A percentile compares a stretch with the other conserved stretches of the same genome.
phyloP scores from a whole-genome alignment of 805 yeast genomes.

The Barnettozyma californica region DNA sequence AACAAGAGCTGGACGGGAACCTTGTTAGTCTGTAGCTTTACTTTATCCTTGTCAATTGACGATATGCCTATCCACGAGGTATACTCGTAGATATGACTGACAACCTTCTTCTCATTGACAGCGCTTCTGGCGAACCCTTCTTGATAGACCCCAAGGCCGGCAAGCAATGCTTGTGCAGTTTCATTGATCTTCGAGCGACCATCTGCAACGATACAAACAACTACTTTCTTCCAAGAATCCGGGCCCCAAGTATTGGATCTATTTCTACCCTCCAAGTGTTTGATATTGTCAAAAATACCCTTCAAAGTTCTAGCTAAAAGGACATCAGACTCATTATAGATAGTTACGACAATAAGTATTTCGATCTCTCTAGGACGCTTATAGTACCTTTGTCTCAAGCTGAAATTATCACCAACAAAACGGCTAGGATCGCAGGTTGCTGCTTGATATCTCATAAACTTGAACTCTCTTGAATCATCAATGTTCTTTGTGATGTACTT shows the following conservation, averaged over 20 bases:
- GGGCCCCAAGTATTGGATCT: conserved; percentile 85
- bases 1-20: conserved; percentile 86
- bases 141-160: conserved; percentile 87
- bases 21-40: conserved; percentile 62
- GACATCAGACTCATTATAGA: conserved; percentile 86
- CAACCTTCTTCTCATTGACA: conserved; percentile 76
- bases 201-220: conserved; percentile 84
- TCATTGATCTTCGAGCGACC: conserved; percentile 84
- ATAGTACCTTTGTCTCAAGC: conserved; percentile 79
- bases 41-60: conserved; percentile 52
- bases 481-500: conserved; percentile 41
- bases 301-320: conserved; percentile 79
- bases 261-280: conserved; percentile 60
- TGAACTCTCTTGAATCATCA: conserved; percentile 54
- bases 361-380: conserved; percentile 79
- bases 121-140: conserved; percentile 93
- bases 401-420: conserved; percentile 56
- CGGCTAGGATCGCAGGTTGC: conserved; percentile 87
- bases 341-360: conserved; percentile 76
- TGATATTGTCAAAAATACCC: conserved; percentile 85
- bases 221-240: conserved; percentile 92
- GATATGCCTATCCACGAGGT: conserved; percentile 88
- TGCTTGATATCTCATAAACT: conserved; percentile 89
- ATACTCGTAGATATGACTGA: conserved; percentile 88
- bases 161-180: conserved; percentile 70